phyloP scores from a whole-genome alignment of 2,329 filamentous ascomycete genomes.

The Fusarium oxysporum region DNA sequence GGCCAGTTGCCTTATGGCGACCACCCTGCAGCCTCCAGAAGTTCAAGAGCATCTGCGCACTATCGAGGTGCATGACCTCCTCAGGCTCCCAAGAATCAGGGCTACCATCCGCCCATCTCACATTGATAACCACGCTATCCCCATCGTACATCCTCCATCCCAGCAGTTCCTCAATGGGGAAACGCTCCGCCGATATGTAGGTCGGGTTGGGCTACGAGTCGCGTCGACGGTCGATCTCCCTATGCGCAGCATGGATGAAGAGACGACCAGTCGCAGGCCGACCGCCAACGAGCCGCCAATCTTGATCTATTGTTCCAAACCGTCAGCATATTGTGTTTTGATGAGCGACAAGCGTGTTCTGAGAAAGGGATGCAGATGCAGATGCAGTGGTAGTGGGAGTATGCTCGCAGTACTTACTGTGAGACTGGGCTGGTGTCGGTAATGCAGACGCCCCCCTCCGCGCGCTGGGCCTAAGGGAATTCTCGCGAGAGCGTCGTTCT shows the following conservation, averaged over 20 bases:
- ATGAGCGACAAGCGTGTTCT: neutral
- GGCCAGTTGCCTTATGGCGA: neutral
- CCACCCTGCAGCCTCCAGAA: conserved; percentile 1
- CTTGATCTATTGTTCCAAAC: neutral
- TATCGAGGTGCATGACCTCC: neutral
- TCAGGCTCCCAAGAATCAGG: neutral
- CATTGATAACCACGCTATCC: neutral
- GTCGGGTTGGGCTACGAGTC: neutral
- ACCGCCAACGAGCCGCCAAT: neutral
- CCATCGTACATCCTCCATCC: neutral
- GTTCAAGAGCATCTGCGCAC: neutral
- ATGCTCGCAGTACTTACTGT: neutral
- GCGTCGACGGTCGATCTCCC: neutral
- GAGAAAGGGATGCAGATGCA: too few species aligned
- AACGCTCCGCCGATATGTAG: neutral
- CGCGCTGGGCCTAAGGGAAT: neutral
- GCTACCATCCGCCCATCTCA: neutral
- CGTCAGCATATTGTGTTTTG: neutral
- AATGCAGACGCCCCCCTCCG: neutral
- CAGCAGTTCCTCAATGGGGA: neutral
- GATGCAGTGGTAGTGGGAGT: neutral
- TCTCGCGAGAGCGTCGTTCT: neutral
- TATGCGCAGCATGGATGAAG: neutral
- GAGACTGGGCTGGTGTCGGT: neutral
- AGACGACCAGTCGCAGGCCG: neutral